Evolutionary conservation across 345 rosid genomes (phyloP).

Genomic region (Rubroshorea leprosula): DNA sequence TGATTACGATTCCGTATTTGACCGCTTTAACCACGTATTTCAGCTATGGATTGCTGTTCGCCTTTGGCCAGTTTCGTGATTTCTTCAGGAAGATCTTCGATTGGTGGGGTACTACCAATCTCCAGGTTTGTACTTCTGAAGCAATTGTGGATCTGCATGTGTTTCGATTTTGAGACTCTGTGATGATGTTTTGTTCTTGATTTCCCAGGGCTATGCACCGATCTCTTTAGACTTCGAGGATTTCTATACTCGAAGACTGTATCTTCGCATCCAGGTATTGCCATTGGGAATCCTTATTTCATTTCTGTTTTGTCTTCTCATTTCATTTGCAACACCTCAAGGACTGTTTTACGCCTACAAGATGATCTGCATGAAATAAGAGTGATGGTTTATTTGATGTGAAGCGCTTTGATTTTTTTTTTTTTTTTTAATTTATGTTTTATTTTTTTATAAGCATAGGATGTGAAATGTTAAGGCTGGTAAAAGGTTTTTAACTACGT

Average conservation of each 20-base stretch:
- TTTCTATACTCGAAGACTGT: conserved; percentile 81
- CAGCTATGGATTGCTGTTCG: conserved; percentile 74
- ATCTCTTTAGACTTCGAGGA: conserved; percentile 89
- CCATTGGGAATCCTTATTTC: neutral
- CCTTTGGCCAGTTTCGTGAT: conserved; percentile 76
- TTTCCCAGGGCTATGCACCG: conserved; percentile 73
- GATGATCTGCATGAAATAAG: no score
- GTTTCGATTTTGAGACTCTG: neutral
- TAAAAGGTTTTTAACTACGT: no score
- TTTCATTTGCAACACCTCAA: no score
- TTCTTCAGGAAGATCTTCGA: conserved; percentile 58
- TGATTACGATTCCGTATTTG: conserved; percentile 71
- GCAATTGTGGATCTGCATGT: neutral
- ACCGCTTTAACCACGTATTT: conserved; percentile 71
- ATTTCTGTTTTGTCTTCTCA: conserved; percentile 6
- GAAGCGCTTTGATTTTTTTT: no score
- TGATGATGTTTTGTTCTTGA: neutral
- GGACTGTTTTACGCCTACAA: no score
- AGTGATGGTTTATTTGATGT: no score
- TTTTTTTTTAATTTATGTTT: no score
- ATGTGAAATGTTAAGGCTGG: no score
- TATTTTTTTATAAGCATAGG: no score
- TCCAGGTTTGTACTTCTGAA: conserved; percentile 34
- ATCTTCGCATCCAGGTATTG: conserved; percentile 79
- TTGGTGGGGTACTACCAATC: conserved; percentile 52